Evolutionary conservation across 306 rosid genomes (phyloP).

Genomic region (Quercus bicolor): DNA sequence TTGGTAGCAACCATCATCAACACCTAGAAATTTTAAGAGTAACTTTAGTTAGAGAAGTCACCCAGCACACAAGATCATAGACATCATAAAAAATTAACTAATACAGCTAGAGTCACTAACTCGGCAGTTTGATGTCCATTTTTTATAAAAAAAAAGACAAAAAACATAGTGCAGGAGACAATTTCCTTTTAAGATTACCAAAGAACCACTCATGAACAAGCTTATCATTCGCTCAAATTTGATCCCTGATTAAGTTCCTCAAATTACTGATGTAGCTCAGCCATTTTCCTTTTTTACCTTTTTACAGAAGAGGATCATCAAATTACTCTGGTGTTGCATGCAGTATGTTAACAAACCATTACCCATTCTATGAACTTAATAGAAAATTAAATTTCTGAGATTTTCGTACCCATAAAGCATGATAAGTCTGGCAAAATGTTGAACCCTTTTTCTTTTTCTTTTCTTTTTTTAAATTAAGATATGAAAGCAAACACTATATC

Average conservation of each 20-base stretch:
- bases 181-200: background rate
- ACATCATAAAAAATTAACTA: background rate
- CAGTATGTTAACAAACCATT: background rate
- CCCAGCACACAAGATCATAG: background rate
- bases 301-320: background rate
- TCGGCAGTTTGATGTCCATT: background rate
- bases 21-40: constrained; percentile 40
- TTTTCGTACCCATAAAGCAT: background rate
- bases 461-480: background rate
- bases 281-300: background rate
- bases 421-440: background rate
- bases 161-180: background rate
- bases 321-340: background rate
- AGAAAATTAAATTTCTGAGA: background rate
- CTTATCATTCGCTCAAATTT: background rate
- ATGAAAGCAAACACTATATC: background rate
- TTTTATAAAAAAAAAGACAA: background rate
- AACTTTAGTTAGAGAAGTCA: constrained; percentile 11
- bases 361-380: background rate
- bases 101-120: background rate
- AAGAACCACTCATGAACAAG: background rate
- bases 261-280: constrained; percentile 8
- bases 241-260: background rate
- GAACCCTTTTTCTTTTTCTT: background rate
- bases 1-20: constrained; percentile 66